phyloP scores from a whole-genome alignment of 108 stramenopile species.

The Stephanodiscus minutulus region DNA sequence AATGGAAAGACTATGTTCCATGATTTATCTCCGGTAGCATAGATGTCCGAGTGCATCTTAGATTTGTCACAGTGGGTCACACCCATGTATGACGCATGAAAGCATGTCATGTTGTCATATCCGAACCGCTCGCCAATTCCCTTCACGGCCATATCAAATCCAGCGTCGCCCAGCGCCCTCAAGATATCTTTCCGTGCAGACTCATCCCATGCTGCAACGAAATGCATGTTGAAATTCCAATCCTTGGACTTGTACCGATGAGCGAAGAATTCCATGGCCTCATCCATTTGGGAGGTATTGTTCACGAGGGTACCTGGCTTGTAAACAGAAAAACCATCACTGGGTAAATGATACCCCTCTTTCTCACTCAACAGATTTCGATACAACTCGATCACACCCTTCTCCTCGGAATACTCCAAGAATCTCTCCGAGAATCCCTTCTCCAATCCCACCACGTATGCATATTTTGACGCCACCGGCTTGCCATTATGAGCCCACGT shows the following conservation, averaged over 20 bases:
- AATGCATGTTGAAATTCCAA: slow-evolving; percentile 56
- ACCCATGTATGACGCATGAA: slow-evolving; percentile 49
- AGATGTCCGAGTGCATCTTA: slow-evolving; percentile 47
- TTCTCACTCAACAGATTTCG: slow-evolving; percentile 37
- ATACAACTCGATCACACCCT: slow-evolving; percentile 43
- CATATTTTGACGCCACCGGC: slow-evolving; percentile 47
- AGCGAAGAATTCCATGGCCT: slow-evolving; percentile 49
- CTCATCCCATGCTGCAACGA: slow-evolving; percentile 51
- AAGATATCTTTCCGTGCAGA: slow-evolving; percentile 33
- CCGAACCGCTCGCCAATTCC: slow-evolving; percentile 48
- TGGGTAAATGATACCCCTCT: slow-evolving; percentile 38
- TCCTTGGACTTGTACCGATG: slow-evolving; percentile 40
- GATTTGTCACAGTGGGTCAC: slow-evolving; percentile 50
- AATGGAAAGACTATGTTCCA: slow-evolving; percentile 53
- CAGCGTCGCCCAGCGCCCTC: slow-evolving; percentile 42
- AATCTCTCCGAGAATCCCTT: slow-evolving; percentile 48
- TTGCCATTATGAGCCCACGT: slow-evolving; percentile 52
- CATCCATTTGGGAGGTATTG: not conserved
- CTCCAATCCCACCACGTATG: slow-evolving; percentile 40
- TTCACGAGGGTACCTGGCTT: slow-evolving; percentile 18
- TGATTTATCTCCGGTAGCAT: slow-evolving; percentile 45
- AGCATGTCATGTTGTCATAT: slow-evolving; percentile 48
- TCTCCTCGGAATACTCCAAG: slow-evolving; percentile 33
- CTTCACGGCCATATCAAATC: slow-evolving; percentile 43
- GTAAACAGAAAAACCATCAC: slow-evolving; percentile 45